Conservation (phyloP, 1,284 basidiomycete species). For the Gymnopus androsaceus region DNA sequence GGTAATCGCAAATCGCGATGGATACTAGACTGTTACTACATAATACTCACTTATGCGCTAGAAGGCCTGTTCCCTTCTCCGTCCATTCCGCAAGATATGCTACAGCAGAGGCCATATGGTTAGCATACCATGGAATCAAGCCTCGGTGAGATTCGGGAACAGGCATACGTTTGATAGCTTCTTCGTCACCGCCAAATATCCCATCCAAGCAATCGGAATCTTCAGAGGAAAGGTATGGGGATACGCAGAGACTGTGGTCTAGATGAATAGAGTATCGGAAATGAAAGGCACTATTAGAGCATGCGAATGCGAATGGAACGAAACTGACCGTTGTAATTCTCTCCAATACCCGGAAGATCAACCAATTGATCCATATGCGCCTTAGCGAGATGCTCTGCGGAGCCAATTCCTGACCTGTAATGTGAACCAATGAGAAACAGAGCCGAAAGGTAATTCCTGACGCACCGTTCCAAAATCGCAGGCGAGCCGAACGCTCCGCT, state of each 20-base stretch:
- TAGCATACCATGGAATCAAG: background rate
- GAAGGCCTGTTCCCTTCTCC: constrained; percentile 44
- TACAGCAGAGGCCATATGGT: constrained; percentile 23
- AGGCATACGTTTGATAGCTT: constrained; percentile 33
- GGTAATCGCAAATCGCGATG: too few species aligned
- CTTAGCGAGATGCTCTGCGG: constrained; percentile 39
- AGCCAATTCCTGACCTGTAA: constrained; percentile 49
- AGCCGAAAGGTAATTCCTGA: background rate
- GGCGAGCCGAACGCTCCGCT: constrained; percentile 59
- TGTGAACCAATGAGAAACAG: too few species aligned
- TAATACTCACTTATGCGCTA: constrained; percentile 49
- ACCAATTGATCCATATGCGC: constrained; percentile 33
- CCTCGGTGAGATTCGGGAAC: background rate
- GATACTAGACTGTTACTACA: background rate
- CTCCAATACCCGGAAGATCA: constrained; percentile 22
- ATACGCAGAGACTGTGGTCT: constrained; percentile 47
- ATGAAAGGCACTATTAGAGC: too few species aligned
- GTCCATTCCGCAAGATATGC: constrained; percentile 45
- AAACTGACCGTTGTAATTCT: constrained; percentile 18
- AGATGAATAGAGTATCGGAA: background rate
- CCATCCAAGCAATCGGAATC: constrained; percentile 46
- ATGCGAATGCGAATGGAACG: background rate
- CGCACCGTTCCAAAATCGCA: constrained; percentile 48
- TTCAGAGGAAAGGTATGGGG: constrained; percentile 38
- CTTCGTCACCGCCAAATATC: constrained; percentile 38